These are phyloP conservation scores for Aspergillus sp. DNA, from an alignment of 2,329 filamentous ascomycete genomes.

Conservation along the genomic window DNA sequence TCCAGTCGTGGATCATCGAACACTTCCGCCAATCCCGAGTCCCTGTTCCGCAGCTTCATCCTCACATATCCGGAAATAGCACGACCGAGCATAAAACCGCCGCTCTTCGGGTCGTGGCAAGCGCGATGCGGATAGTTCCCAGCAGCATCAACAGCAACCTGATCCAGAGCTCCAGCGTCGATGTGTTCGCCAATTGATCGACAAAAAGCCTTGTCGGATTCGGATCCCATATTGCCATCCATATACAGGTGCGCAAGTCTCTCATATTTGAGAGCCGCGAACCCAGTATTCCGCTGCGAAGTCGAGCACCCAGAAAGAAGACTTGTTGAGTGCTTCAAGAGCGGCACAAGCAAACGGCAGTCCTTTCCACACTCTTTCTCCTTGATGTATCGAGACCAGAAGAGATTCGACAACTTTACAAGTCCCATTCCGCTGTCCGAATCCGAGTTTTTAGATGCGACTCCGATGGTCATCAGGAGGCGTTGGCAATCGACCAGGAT, in stretches of 20 bases:
- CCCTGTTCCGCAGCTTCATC: conserved; percentile 26
- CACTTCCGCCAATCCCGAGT: conserved; percentile 16
- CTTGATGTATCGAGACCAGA: conserved; percentile 42
- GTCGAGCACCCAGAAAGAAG: conserved; percentile 29
- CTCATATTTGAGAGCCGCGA: conserved; percentile 40
- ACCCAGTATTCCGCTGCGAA: conserved; percentile 31
- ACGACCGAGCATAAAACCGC: conserved; percentile 31
- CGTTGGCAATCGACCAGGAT: conserved; percentile 32
- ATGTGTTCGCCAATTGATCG: conserved; percentile 38
- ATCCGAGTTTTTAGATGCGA: conserved; percentile 7
- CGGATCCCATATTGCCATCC: conserved; percentile 28
- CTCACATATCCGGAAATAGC: conserved; percentile 32
- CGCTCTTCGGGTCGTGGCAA: conserved; percentile 29
- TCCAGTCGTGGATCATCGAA: conserved; percentile 28
- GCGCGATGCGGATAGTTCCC: conserved; percentile 20
- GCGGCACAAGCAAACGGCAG: conserved; percentile 28
- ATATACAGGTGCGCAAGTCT: conserved; percentile 36
- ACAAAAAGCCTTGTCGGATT: conserved; percentile 32
- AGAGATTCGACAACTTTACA: conserved; percentile 40
- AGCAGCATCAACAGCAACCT: conserved; percentile 20
- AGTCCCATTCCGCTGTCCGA: conserved; percentile 19
- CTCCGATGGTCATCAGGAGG: conserved; percentile 25
- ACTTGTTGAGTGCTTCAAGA: conserved; percentile 36
- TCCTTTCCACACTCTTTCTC: conserved; percentile 31
- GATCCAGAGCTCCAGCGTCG: conserved; percentile 27